Percentiles rank a stretch among this genome's conserved stretches.
phyloP scores from a whole-genome alignment of 225 moss, liverwort and hornwort species.

The Thuidium tamariscinum region DNA sequence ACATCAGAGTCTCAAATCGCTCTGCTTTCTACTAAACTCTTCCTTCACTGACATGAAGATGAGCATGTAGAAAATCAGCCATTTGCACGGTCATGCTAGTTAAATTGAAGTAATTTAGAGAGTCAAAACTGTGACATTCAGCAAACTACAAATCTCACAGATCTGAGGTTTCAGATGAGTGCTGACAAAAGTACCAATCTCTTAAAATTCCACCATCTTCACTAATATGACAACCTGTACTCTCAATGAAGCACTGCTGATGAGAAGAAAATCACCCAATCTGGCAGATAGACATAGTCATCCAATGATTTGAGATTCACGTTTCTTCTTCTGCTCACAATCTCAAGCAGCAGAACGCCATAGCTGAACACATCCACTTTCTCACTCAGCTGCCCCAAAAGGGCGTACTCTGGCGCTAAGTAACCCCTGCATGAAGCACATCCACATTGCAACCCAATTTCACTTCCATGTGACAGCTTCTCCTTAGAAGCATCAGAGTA shows the following conservation, averaged over 20 bases:
- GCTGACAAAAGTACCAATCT: too few species aligned
- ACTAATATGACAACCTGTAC: not conserved
- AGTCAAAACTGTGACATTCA: too few species aligned
- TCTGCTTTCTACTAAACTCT: not conserved
- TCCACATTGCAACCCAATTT: not conserved
- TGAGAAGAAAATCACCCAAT: not conserved
- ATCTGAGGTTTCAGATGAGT: not conserved
- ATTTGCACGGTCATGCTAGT: not conserved
- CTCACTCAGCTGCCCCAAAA: conserved; percentile 2
- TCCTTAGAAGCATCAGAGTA: not conserved
- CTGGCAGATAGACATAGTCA: not conserved
- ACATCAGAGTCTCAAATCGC: not conserved
- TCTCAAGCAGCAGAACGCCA: conserved; percentile 6
- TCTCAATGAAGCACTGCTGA: not conserved
- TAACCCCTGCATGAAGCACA: not conserved
- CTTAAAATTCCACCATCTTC: too few species aligned
- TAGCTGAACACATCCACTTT: conserved; percentile 18
- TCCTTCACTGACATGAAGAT: not conserved
- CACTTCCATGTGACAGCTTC: not conserved
- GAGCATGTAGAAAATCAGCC: not conserved
- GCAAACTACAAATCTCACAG: not conserved
- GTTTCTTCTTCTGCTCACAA: conserved; percentile 1
- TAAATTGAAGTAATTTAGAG: not conserved
- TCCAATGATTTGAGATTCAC: not conserved
- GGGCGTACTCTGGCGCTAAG: conserved; percentile 12